These are phyloP conservation scores for Backusella luteola DNA, from an alignment of 192 early-diverging fungal genomes.

Conservation along the genomic window DNA sequence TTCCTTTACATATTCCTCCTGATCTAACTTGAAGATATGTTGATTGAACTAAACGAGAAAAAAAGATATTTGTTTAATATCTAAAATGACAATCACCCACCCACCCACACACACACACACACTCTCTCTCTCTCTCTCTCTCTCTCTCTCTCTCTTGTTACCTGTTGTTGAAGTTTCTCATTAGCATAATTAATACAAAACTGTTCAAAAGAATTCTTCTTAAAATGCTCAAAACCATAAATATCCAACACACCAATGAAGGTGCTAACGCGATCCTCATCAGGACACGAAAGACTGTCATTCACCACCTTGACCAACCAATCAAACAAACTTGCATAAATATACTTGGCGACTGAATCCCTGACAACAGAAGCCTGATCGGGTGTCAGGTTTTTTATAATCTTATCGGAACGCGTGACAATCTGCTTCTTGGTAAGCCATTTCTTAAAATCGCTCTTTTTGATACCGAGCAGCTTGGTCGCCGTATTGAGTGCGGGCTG, in stretches of 20 bases:
- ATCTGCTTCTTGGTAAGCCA: constrained; percentile 98
- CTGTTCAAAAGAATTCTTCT: constrained; percentile 99
- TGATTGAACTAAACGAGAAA: constrained; percentile 73
- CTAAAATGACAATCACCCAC: not conserved
- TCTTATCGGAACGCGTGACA: constrained; percentile 88
- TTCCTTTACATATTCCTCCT: constrained; percentile 97
- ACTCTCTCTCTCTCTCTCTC: no score
- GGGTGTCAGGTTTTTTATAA: constrained; percentile 75
- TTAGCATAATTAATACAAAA: constrained; percentile 98
- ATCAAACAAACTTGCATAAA: constrained; percentile 95
- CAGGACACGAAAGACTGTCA: constrained; percentile 66
- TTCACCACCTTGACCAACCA: constrained; percentile 96
- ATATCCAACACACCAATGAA: constrained; percentile 99
- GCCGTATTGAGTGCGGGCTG: constrained; percentile 72
- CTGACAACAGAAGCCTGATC: constrained; percentile 75
- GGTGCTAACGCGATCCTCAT: constrained; percentile 34
- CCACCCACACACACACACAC: no score
- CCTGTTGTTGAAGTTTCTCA: constrained; percentile 96
- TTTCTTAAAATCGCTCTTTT: constrained; percentile 80
- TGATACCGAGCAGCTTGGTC: constrained; percentile 78
- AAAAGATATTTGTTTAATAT: not conserved
- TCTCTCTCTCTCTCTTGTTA: not conserved
- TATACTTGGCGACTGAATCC: constrained; percentile 96
- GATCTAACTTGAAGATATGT: constrained; percentile 98
- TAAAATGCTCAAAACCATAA: constrained; percentile 99